Base-by-base conservation (phyloP, 2,329 filamentous ascomycete species). In the Drechslerella dactyloides region DNA sequence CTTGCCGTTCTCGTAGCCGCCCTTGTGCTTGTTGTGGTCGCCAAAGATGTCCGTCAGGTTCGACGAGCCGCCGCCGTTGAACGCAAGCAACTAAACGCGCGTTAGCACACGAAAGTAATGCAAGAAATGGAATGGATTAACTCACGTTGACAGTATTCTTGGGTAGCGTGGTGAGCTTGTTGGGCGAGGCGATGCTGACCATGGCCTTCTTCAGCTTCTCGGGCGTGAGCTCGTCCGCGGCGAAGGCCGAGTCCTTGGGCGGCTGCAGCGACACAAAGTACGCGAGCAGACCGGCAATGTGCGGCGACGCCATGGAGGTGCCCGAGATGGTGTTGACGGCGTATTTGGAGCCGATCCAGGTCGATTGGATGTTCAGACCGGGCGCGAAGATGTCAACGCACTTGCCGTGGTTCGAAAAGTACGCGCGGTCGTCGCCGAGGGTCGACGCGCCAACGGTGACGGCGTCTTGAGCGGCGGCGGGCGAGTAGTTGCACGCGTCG, bases 371-470 rank as follows among this genome's bases (percentile, higher is more conserved):
- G 88, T 92, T 96, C 78, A 97, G 86, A 79, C 94, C 94, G 73
- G 94, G 94, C 74, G 93, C 94, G 44, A 73, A 73, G 57, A 73
- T 73, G 82, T 99, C 94, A 81, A 93, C 96, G 87, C 94, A 99
- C 86, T 93, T 94, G 81, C 94, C 94, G 82, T 89, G 97, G 90
- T 99, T 99, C 87, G 96, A 99, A 88, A 99, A 99, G 87, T 97
- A 99, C 75, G 94, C 94, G 82, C 94, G 93, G 85, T 91, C 91
- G 80, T 99, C 94, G 78, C 89, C 87, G 72, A 99, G 87, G 77
- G 91, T 94, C 51, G 92, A 96, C 76, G 94, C 94, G 82, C 93
- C 96, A 75, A 99, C 94, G 69, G 94, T 99, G 80, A 99, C 87
- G 76, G 94, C 93, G 79, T 96, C 91, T 78, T 87, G 85, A 77